Base-by-base conservation (phyloP, 129 eudicot genomes). In the Chrysanthemum lavandulifolium region DNA sequence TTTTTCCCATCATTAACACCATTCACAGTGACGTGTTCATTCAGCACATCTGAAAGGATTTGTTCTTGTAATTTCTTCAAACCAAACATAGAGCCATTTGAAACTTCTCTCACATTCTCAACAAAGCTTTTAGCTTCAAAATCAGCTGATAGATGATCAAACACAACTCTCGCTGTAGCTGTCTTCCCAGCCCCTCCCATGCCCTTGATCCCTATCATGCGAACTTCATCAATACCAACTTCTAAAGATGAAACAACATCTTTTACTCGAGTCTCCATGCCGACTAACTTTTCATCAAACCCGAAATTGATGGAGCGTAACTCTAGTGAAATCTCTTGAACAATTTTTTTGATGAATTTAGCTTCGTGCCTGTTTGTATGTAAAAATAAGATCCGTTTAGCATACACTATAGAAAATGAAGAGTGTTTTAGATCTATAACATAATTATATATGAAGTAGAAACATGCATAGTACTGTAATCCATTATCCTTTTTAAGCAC, bases 121-220 rank as follows among this genome's bases (percentile, higher is more conserved):
- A 71, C 55, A 55, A 71, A 69, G 25, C 63, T 69, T 25, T 18
- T 29, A 69, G 49, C 62, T 23, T 69, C 73, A 9, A 69, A 69
- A 61, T 7, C 4, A 53, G 1, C 25, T 0, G 29, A 69, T 53
- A 69, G 31, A 0, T 14, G 62, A 69, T 69, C 73, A 69, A 52
- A 69, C 29, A 69, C 50, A 69, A n/a, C 63, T 15, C 62, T 69
- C 0, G 73, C 73, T 31, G 33, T 25, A 69, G 73, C 52, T 29
- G 73, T 69, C 51, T 69, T 69, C 10, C 73, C 73, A 69, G 3
- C 50, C 4, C 73, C 63, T 14, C 73, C 73, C n/a, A 69, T 69
- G 48, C 73, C 73, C 62, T 69, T 69, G 62, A 69, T 69, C n/a
- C 73, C 73, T 69, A 53, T 69, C 50, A 69, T 25, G 15, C 73